Evolutionary conservation across 805 yeast genomes (phyloP).

Genomic region (Candida vartiovaarae): DNA sequence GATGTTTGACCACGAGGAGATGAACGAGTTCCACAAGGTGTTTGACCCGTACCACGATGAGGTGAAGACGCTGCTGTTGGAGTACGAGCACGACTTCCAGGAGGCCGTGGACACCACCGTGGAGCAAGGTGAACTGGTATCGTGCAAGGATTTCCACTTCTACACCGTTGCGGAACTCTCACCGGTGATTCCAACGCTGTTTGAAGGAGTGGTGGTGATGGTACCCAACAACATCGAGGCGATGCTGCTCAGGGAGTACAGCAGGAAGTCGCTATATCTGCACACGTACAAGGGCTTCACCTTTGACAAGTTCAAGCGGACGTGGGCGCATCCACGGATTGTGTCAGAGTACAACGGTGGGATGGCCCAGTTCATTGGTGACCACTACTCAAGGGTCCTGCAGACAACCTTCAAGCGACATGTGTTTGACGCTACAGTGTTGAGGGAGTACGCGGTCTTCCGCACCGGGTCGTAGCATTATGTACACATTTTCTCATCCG

Average conservation of each 20-base stretch:
- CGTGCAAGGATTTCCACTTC: constrained; percentile 61
- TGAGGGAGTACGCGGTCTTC: not conserved
- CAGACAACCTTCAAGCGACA: not conserved
- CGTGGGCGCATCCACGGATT: constrained; percentile 15
- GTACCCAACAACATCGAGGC: constrained; percentile 42
- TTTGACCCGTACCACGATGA: constrained; percentile 26
- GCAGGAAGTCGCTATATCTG: constrained; percentile 27
- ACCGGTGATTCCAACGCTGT: constrained; percentile 44
- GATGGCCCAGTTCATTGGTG: constrained; percentile 7
- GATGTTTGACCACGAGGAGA: constrained; percentile 4
- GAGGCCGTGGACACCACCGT: constrained; percentile 24
- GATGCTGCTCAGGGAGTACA: constrained; percentile 44
- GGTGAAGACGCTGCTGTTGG: constrained; percentile 16
- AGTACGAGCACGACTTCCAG: constrained; percentile 28
- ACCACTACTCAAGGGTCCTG: constrained; percentile 7
- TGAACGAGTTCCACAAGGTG: constrained; percentile 7
- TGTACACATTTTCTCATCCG: not conserved
- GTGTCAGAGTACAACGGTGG: constrained; percentile 13
- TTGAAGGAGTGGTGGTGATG: constrained; percentile 55
- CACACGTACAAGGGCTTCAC: constrained; percentile 34
- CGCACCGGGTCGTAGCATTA: not conserved
- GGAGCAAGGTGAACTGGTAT: constrained; percentile 24
- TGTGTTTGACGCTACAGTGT: too few relatives aligned
- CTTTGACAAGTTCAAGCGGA: constrained; percentile 22
- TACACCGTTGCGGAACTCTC: constrained; percentile 39